These are phyloP conservation scores for Luzula sylvatica DNA, from an alignment of 176 grass and related monocot genomes.

Conservation along the genomic window DNA sequence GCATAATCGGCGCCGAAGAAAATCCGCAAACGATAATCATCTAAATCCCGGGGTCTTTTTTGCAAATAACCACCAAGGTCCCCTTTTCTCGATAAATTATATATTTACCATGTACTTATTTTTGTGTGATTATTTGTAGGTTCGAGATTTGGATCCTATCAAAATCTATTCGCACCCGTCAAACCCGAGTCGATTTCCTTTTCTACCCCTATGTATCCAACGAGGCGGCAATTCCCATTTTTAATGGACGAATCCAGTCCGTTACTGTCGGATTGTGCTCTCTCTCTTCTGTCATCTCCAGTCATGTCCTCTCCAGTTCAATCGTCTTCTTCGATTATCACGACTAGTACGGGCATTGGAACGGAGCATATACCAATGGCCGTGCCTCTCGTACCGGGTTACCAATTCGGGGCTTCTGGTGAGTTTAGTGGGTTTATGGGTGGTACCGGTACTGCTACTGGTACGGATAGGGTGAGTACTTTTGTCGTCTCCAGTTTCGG, in stretches of 20 bases:
- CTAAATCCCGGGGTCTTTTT: conserved; percentile 49
- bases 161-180: conserved; percentile 2
- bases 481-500: conserved; percentile 6
- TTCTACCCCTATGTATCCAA: background rate
- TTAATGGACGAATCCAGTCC: background rate
- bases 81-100: background rate
- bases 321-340: conserved; percentile 6
- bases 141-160: conserved; percentile 5
- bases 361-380: conserved; percentile 6
- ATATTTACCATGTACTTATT: background rate
- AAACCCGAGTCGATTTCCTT: conserved; percentile 12
- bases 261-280: conserved; percentile 32
- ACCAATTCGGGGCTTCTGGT: conserved; percentile 1
- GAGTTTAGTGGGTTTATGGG: background rate
- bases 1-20: conserved; percentile 81
- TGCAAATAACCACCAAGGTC: conserved; percentile 70
- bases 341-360: conserved; percentile 2
- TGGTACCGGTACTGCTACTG: too few relatives aligned
- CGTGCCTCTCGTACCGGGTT: conserved; percentile 13
- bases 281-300: conserved; percentile 52
- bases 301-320: conserved; percentile 12
- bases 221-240: conserved; percentile 14
- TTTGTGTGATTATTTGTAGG: conserved; percentile 1
- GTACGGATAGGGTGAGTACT: conserved; percentile 9
- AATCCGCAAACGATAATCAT: conserved; percentile 43